Conservation (phyloP, 2,329 filamentous ascomycete species). For the Colletotrichum tamarilloi region DNA sequence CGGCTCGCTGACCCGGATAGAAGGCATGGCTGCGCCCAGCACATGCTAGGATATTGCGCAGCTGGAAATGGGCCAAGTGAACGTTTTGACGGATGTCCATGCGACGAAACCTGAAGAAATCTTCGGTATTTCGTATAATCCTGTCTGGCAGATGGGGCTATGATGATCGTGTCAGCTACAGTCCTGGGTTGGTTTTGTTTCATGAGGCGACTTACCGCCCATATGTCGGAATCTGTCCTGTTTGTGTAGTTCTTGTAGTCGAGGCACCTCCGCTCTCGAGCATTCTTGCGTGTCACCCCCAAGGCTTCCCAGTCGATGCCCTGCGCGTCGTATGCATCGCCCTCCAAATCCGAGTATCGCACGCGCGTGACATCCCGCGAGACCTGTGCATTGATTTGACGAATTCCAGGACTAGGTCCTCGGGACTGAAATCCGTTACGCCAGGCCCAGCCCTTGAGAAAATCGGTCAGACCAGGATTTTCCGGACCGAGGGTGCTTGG, state of each 20-base stretch:
- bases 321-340: constrained; percentile 68
- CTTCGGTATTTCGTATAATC: constrained; percentile 52
- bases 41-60: constrained; percentile 71
- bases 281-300: constrained; percentile 60
- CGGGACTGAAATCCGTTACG: constrained; percentile 36
- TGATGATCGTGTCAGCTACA: constrained; percentile 19
- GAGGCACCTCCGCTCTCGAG: constrained; percentile 56
- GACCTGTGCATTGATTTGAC: constrained; percentile 44
- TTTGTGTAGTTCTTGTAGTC: constrained; percentile 71
- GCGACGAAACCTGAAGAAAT: constrained; percentile 68
- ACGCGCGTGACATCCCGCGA: constrained; percentile 38
- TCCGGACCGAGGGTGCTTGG: constrained; percentile 55
- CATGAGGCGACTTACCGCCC: constrained; percentile 54
- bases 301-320: constrained; percentile 68
- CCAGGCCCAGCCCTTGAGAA: constrained; percentile 62
- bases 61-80: constrained; percentile 72
- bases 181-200: not conserved
- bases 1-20: constrained; percentile 62
- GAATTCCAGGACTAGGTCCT: constrained; percentile 42
- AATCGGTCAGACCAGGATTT: constrained; percentile 62
- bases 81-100: constrained; percentile 67
- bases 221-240: constrained; percentile 56
- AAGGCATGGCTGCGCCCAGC: constrained; percentile 66
- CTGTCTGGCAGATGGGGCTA: constrained; percentile 42
- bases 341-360: constrained; percentile 60